Evolutionary conservation across 768 basidiomycete species (phyloP).

Genomic region (Leccinum rimulosum): DNA sequence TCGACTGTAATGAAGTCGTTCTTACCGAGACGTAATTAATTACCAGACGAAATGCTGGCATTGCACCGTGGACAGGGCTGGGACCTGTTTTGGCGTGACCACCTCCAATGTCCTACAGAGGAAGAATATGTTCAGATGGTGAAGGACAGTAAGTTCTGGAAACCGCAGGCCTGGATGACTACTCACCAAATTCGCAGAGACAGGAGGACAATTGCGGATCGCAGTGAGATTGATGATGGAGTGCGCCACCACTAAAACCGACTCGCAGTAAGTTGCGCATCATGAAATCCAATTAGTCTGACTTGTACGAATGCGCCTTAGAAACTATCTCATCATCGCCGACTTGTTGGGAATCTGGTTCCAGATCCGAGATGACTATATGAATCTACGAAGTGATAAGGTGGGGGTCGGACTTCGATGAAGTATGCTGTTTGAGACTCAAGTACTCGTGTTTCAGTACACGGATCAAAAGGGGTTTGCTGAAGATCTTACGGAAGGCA

Average conservation of each 20-base stretch:
- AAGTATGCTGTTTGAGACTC: neutral
- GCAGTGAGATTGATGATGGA: neutral
- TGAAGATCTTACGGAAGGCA: neutral
- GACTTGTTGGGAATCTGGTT: neutral
- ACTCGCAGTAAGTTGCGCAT: neutral
- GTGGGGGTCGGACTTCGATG: neutral
- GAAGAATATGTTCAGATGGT: neutral
- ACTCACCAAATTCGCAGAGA: neutral
- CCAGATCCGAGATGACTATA: neutral
- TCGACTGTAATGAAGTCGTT: neutral
- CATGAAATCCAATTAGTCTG: neutral
- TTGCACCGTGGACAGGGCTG: neutral
- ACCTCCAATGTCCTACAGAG: neutral
- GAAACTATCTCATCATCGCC: neutral
- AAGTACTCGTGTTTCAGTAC: neutral
- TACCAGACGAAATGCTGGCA: neutral
- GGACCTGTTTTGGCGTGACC: neutral
- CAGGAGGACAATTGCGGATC: neutral
- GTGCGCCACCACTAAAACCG: neutral
- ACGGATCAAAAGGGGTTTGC: neutral
- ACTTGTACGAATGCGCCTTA: neutral
- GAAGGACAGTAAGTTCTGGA: neutral
- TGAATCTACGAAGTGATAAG: neutral
- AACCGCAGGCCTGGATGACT: neutral
- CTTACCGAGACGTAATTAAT: neutral